Evolutionary conservation across 164 flowering plant genomes (phyloP), one percentile per base, ranked within the genome.

Genomic region (Malania oleifera): DNA sequence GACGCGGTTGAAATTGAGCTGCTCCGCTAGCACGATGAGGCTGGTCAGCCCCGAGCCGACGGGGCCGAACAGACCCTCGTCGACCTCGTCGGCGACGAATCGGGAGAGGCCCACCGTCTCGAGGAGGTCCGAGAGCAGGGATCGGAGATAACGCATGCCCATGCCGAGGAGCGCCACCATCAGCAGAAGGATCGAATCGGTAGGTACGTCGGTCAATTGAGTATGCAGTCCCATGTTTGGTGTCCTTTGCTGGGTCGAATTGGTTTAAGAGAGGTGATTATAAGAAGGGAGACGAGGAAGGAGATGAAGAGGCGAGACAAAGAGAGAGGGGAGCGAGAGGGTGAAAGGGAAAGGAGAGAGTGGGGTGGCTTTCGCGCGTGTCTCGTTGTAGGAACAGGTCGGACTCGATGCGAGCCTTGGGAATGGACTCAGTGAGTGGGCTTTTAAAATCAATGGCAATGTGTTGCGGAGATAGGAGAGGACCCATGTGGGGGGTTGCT

Each of bases 161-260:
- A 43, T 72, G 44, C 82, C 95, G 62, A 82, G 14, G 29, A 77
- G 46, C 1, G 84, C 77, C 0, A 85, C 19, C 3, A 82, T 48
- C 8, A 85, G 68, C 2, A 81, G 67, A 3, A 83, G 88, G 55
- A 85, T 74, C 2, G 95, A 87, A 25, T 82, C 91, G 1, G 93
- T 72, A 2, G 89, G 69, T 1, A 84, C 73, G 74, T 90, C 89
- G 80, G 57, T 74, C 6, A 90, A 71, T 57, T 77, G 75, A 54
- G 68, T 58, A 17, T 79, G 82, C 12, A 91, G 63, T 0, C 97
- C 97, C 97, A 90, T 89, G 11, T 44, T 18, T 19, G 5, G 7
- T 44, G 47, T 1, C 1, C 7, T 44, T 44, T 44, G 17, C 0
- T 43, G 47, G 17, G 10, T 39, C 43, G 7, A 6, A 2, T 39